phyloP scores from a whole-genome alignment of 257 asterid genomes.

The Jasminum sambac region DNA sequence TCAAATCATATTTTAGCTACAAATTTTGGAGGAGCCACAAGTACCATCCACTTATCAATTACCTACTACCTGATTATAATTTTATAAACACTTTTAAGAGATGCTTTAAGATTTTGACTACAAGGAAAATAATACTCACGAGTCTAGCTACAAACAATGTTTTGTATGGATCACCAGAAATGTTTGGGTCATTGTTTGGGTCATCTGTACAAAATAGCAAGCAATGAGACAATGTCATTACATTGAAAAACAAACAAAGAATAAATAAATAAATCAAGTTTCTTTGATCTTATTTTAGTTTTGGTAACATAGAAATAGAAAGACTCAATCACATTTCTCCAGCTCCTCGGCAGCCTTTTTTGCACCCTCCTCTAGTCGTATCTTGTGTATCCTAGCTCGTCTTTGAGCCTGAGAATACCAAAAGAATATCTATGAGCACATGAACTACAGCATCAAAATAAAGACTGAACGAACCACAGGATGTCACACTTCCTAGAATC shows the following conservation, averaged over 20 bases:
- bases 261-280: background rate
- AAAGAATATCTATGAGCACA: conserved; percentile 14
- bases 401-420: conserved; percentile 56
- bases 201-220: conserved; percentile 60
- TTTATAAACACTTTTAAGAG: too few relatives aligned
- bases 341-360: conserved; percentile 89
- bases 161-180: conserved; percentile 94
- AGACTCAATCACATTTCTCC: conserved; percentile 61
- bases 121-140: conserved; percentile 48
- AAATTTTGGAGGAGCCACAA: too few relatives aligned
- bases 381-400: conserved; percentile 81
- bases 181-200: conserved; percentile 75
- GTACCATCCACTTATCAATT: too few relatives aligned
- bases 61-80: too few relatives aligned
- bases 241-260: conserved; percentile 8
- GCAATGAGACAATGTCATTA: conserved; percentile 10
- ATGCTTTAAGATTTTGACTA: conserved; percentile 8
- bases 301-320: background rate
- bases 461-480: background rate
- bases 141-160: conserved; percentile 93
- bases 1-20: too few relatives aligned
- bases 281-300: background rate
- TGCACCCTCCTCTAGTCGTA: conserved; percentile 90
- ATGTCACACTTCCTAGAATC: background rate
- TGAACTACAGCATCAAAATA: background rate